Conservation (phyloP, 169 alveolate species). For the Plasmodium gonderi region DNA sequence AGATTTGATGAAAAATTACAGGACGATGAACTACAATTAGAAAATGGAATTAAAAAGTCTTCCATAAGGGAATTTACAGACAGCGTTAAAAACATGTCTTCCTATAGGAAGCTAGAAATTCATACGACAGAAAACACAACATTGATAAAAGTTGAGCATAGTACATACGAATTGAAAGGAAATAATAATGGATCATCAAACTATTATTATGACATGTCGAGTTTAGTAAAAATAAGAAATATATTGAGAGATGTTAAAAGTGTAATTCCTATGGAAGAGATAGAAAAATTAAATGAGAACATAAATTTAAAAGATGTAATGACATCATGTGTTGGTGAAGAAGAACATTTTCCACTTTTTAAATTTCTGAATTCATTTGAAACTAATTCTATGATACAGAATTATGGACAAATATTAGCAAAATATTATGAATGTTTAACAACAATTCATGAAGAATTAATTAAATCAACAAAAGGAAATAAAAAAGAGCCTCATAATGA, state of each 20-base stretch:
- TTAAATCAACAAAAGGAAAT: slow-evolving; percentile 18
- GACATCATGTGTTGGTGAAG: not conserved
- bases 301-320: slow-evolving; percentile 9
- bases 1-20: slow-evolving; percentile 23
- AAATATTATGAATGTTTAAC: slow-evolving; percentile 46
- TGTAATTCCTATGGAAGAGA: slow-evolving; percentile 12
- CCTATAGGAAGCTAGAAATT: not conserved
- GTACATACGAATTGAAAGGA: not conserved
- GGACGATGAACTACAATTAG: slow-evolving; percentile 14
- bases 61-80: not conserved
- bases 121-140: not conserved
- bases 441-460: slow-evolving; percentile 43
- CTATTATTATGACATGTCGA: not conserved
- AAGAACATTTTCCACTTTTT: slow-evolving; percentile 7
- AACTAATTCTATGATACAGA: not conserved
- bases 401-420: slow-evolving; percentile 23
- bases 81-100: not conserved
- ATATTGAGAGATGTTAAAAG: slow-evolving; percentile 6
- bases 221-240: slow-evolving; percentile 45
- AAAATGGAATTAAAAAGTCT: not conserved
- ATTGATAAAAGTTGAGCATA: slow-evolving; percentile 1
- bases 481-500: not conserved
- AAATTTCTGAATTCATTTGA: slow-evolving; percentile 17
- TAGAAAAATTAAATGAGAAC: not conserved
- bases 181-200: not conserved